phyloP scores from a whole-genome alignment of 208 protist species.

The Leptomonas seymouri region DNA sequence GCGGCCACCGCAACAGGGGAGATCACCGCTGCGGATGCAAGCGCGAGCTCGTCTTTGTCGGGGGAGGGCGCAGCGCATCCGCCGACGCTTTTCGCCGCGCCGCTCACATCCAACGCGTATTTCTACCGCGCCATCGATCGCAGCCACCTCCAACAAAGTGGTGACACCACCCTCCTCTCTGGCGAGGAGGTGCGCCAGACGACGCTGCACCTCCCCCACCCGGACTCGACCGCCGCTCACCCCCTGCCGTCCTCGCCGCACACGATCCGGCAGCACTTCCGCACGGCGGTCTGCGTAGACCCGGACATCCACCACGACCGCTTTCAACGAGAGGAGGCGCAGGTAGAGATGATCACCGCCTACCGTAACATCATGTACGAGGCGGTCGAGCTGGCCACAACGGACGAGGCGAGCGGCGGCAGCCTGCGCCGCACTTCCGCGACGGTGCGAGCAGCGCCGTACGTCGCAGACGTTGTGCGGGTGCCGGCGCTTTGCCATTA shows the following conservation, averaged over 20 bases:
- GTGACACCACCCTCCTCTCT: slow-evolving; percentile 62
- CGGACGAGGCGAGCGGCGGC: background rate
- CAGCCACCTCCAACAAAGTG: slow-evolving; percentile 64
- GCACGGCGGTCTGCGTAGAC: slow-evolving; percentile 59
- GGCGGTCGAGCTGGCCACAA: slow-evolving; percentile 50
- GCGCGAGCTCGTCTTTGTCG: no score
- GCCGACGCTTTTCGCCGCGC: background rate
- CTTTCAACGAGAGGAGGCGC: slow-evolving; percentile 82
- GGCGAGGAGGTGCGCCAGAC: slow-evolving; percentile 3
- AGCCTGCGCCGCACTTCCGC: slow-evolving; percentile 6
- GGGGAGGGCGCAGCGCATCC: no score
- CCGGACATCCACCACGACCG: slow-evolving; percentile 66
- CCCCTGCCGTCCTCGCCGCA: slow-evolving; percentile 2
- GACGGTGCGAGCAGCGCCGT: slow-evolving; percentile 4
- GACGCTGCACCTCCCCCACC: slow-evolving; percentile 20
- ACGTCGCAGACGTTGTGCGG: slow-evolving; percentile 64
- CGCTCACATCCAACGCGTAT: slow-evolving; percentile 1
- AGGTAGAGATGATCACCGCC: slow-evolving; percentile 88
- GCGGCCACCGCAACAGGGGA: slow-evolving; percentile 4
- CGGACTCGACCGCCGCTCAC: background rate
- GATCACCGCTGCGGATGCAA: no score
- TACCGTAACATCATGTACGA: slow-evolving; percentile 91
- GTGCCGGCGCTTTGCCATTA: slow-evolving; percentile 70
- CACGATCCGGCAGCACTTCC: slow-evolving; percentile 34
- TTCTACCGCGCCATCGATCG: slow-evolving; percentile 34